A percentile compares a stretch with the other conserved stretches of the same genome.
Conservation (phyloP, 306 rosid species). For the Sophora flavescens region DNA sequence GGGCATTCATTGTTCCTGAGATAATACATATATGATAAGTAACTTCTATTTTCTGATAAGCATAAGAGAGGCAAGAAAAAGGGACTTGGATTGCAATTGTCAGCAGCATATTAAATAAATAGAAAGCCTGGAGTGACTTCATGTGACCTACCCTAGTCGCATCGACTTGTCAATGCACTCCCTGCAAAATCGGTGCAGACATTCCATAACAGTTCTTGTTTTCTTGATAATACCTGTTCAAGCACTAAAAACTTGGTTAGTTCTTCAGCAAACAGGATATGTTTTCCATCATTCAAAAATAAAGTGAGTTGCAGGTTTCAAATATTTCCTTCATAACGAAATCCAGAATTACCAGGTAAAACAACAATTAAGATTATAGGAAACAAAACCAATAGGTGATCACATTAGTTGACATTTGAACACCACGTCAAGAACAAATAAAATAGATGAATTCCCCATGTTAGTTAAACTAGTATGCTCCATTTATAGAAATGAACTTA, state of each 20-base stretch:
- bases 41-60: constrained; percentile 31
- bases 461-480: constrained; percentile 32
- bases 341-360: constrained; percentile 32
- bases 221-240: constrained; percentile 86
- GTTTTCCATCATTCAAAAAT: constrained; percentile 4
- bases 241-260: constrained; percentile 32
- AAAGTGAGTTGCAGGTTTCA: constrained; percentile 31
- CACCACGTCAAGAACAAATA: constrained; percentile 9
- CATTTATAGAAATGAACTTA: constrained; percentile 1
- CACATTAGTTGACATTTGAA: constrained; percentile 20
- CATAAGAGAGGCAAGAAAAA: constrained; percentile 32
- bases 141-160: constrained; percentile 80
- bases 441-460: constrained; percentile 18
- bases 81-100: constrained; percentile 25
- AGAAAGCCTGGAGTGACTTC: constrained; percentile 34
- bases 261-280: constrained; percentile 31
- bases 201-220: constrained; percentile 97
- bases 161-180: constrained; percentile 98
- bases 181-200: constrained; percentile 97
- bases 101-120: constrained; percentile 38
- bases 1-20: constrained; percentile 96
- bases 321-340: constrained; percentile 10
- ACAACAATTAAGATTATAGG: constrained; percentile 2
- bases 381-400: constrained; percentile 5
- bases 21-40: constrained; percentile 44